Evolutionary conservation across 2,329 filamentous ascomycete species (phyloP).

Genomic region (Beauveria medogensis): DNA sequence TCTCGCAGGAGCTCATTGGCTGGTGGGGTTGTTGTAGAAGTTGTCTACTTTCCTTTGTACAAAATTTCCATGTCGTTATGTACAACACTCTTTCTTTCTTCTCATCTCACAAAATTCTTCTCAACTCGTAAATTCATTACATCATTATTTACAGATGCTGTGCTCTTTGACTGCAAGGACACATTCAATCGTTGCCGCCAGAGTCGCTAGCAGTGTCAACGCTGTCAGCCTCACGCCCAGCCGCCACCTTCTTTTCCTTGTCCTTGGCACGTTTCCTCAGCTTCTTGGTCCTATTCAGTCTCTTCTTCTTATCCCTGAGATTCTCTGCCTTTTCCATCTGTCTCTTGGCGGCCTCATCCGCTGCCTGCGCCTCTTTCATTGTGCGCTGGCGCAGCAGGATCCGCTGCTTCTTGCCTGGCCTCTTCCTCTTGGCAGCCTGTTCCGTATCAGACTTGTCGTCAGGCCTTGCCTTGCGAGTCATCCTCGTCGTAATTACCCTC

Average conservation of each 20-base stretch:
- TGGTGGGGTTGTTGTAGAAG: slow-evolving; percentile 3
- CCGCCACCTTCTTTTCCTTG: slow-evolving; percentile 48
- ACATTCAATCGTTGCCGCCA: slow-evolving; percentile 15
- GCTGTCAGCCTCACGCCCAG: slow-evolving; percentile 11
- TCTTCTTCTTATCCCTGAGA: slow-evolving; percentile 49
- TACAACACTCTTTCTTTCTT: not conserved
- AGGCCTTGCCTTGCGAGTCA: slow-evolving; percentile 22
- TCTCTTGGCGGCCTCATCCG: slow-evolving; percentile 30
- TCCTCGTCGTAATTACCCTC: slow-evolving; percentile 41
- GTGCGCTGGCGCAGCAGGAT: slow-evolving; percentile 41
- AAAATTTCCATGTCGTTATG: too few species aligned
- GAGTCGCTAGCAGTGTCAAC: slow-evolving; percentile 16
- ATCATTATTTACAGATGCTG: not conserved
- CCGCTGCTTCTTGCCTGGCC: slow-evolving; percentile 52
- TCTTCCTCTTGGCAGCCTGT: slow-evolving; percentile 25
- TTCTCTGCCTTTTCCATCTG: slow-evolving; percentile 45
- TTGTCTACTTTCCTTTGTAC: too few species aligned
- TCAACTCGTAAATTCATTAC: not conserved
- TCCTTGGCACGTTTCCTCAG: slow-evolving; percentile 42
- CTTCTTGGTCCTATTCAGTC: slow-evolving; percentile 36
- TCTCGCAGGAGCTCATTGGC: slow-evolving; percentile 5
- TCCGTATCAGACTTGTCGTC: slow-evolving; percentile 8
- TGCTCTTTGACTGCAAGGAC: not conserved
- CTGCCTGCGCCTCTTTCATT: slow-evolving; percentile 33
- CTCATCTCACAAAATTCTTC: not conserved